Evolutionary conservation across 768 basidiomycete genomes (phyloP).

Genomic region (Lactarius deliciosus): DNA sequence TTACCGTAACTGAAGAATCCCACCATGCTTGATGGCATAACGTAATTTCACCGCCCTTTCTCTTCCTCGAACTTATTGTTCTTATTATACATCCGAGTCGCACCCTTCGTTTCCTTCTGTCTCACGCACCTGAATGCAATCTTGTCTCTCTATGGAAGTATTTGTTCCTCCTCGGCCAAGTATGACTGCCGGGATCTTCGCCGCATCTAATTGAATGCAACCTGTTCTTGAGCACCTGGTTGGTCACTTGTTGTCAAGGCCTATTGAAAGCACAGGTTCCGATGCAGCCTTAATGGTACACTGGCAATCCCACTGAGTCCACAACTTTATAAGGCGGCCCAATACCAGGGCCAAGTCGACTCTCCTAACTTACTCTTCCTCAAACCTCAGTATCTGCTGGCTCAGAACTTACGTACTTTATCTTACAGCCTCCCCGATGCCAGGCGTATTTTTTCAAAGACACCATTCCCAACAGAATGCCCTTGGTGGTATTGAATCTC

Average conservation of each 20-base stretch:
- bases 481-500: not conserved
- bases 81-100: not conserved
- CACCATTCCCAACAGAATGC: not conserved
- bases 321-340: not conserved
- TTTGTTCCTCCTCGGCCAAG: not conserved
- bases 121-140: not conserved
- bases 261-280: not conserved
- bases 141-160: not conserved
- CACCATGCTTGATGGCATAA: not conserved
- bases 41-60: not conserved
- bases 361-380: not conserved
- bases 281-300: not conserved
- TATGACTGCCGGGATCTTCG: not conserved
- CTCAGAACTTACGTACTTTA: not conserved
- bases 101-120: not conserved
- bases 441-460: not conserved
- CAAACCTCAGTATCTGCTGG: not conserved
- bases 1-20: not conserved
- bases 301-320: not conserved
- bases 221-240: not conserved
- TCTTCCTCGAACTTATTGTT: slow-evolving; percentile 1
- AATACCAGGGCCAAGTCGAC: not conserved
- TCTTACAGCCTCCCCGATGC: not conserved
- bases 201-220: not conserved
- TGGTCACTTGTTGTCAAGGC: not conserved